Evolutionary conservation across 768 basidiomycete species (phyloP), one percentile per base, ranked within the genome.

Genomic region (Russula emetica): DNA sequence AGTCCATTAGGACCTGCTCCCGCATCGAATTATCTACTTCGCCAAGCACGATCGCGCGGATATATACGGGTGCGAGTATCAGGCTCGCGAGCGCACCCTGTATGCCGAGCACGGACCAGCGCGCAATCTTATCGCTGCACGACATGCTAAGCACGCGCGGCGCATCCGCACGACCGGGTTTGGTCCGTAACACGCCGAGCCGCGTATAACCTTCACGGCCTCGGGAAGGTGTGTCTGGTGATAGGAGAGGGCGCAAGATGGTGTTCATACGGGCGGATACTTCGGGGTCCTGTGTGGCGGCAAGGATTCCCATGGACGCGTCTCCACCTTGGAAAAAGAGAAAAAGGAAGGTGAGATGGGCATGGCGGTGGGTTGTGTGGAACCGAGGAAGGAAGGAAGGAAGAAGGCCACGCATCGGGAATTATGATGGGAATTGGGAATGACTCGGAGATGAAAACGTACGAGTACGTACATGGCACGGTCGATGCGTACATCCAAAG

Each of bases 101-200:
- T 28, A 96, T 78, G 0, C 95, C 95, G 4, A 93, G 77, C 0
- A 88, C 82, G 60, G 80, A 85, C 94, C 94, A 98, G 5, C 82
- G 76, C 0, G 93, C 92, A 47, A 98, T 87, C 75, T 98, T 98
- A 73, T 98, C 95, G 68, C 90, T 92, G 75, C 95, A 98, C 0
- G 94, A 92, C 87, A 97, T 91, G 70, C 83, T 92, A 0, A 83
- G 72, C 1, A 95, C 92, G 0, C 85, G 85, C 0, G 86, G 86
- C 0, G 94, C 88, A 71, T 98, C 95, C 0, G 92, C 89, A 58
- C 95, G 85, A 2, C 94, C 96, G 6, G 95, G 95, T 71, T 98
- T 98, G 0, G 96, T 97, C 36, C 95, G 89, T 51, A 98, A 75
- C 10, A 88, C 86, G 6, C 92, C 89, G 24, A 85, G 76, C 20